Base-by-base conservation (phyloP, 1,284 basidiomycete species). In the Ceratobasidium sp. region DNA sequence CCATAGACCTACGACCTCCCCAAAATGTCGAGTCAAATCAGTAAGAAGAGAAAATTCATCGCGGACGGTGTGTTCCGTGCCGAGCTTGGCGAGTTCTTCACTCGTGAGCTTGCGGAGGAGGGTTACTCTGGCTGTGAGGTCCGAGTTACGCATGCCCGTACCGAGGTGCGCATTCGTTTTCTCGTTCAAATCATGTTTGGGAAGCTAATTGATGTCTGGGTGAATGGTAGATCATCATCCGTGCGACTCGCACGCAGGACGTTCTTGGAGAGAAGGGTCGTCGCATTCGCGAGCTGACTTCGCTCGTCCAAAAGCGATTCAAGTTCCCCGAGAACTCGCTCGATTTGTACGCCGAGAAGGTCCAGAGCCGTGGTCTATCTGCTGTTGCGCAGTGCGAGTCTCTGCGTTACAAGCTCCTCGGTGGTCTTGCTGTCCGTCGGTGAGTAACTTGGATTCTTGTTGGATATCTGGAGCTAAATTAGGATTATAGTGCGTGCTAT, bases 121-220 rank as follows among this genome's bases (percentile, higher is more conserved):
- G 98, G 98, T 80, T 99, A 99, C 89, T 98, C 98, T 84, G 98
- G 98, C 75, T 99, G 98, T 83, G 98, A 99, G 86, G 98, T 99
- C 84, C 96, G 98, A 81, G 96, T 98, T 76, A 99, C 98, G 79
- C 98, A 99, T 84, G 96, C 97, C 78, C 93, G 97, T 81, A 99
- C 98, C 79, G 98, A 99, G 86, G 92, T 93, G 79, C 72, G 81
- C 76, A 59, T 59, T 44, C 35, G 8, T 38, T 7, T 18, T 50
- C 57, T 32, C 26, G 41, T 55, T 59, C 38, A 50, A 62, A 16
- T 4, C 2, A 57, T 57, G 75, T 46, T 73, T 28, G 46, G 59
- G 50, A 58, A 55, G n/a, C 44, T 47, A 30, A 64, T n/a, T 77
- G 35, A 32, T 38, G 0, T n/a, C 13, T 23, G n/a, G 7, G 11